Evolutionary conservation across 169 alveolate species (phyloP), one percentile per base, ranked within the genome.

Genomic region (Cryptosporidium felis): DNA sequence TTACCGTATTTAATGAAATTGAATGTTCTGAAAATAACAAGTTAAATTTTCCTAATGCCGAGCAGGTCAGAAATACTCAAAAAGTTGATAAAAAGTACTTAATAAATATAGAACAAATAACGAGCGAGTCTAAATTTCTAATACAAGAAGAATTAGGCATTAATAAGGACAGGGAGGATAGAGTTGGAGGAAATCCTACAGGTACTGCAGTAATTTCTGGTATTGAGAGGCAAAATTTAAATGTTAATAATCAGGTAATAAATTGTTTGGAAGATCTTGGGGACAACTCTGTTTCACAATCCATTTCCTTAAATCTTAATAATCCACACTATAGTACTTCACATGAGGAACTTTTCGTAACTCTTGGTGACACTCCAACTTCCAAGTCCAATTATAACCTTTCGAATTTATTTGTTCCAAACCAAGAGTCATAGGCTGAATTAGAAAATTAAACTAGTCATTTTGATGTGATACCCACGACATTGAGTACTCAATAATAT

Each of bases 291-390:
- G 44, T 5, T 63, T 46, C 60, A 21, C 30, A 51, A 1, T 16
- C 21, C 9, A n/a, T n/a, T n/a, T 51, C 51, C 8, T 40, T n/a
- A 10, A 23, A 6, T 5, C 42, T 46, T 1, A 53, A 74, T 34
- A 42, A n/a, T 0, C 42, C 53, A 0, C 23, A 14, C 3, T 49
- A 41, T 58, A 58, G 40, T 21, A 74, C 41, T 38, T 74, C 85
- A 14, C 85, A 74, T 28, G 85, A 74, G 28, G 85, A 74, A 8
- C 66, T 74, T 36, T 74, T 74, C 40, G 66, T 74, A 2, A 74
- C 85, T 8, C 67, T 74, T 6, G 85, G 85, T 26, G 67, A 74
- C 28, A 74, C 85, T 18, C 85, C 85, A 21, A 74, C 85, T 38
- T 74, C 85, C 51, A 74, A 53, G 23, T 51, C 85, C 14, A 12